Base-by-base conservation (phyloP, 257 asterid species). In the Lithospermum erythrorhizon region DNA sequence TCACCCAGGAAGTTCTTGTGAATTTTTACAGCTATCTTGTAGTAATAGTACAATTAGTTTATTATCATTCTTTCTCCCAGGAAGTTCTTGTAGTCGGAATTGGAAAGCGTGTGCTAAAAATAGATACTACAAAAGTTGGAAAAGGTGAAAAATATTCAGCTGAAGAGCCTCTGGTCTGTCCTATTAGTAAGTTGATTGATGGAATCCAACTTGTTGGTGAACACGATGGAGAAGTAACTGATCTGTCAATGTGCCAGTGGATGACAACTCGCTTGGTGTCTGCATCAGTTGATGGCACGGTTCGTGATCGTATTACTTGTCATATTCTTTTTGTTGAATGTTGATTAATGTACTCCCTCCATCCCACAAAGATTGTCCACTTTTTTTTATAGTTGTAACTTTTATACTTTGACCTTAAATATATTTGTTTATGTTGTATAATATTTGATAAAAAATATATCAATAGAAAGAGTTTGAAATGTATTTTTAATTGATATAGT, bases 211-310 rank as follows among this genome's bases (percentile, higher is more conserved):
- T 89, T 66, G 91, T 94, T 76, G 99, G 99, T 45, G 82, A 73
- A 74, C 99, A 94, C 61, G 99, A 94, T 72, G 95, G 94, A 69
- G 99, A 89, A 68, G 94, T 94, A 59, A 89, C 99, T 24, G 99
- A 84, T 74, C 70, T 94, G 61, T 89, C 99, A 41, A 94, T 94
- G 99, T 94, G 94, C 80, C 99, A 89, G 75, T 94, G 99, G 99
- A 89, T 94, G 99, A 89, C 90, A 54, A 84, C 97, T 9, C 96
- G 97, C 61, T 76, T 94, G 82, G 99, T 83, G 29, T 89, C 99
- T 24, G 94, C 96, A 58, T 94, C 99, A 25, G 83, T 82, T 62
- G 99, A 89, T 79, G 99, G 99, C 75, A 87, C 87, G 89, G 99
- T 94, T 63, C 16, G 95, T 83, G 59, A 25, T 52, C 35, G 19